Conservation (phyloP, 108 stramenopile species). For the Nitzschia palea region DNA sequence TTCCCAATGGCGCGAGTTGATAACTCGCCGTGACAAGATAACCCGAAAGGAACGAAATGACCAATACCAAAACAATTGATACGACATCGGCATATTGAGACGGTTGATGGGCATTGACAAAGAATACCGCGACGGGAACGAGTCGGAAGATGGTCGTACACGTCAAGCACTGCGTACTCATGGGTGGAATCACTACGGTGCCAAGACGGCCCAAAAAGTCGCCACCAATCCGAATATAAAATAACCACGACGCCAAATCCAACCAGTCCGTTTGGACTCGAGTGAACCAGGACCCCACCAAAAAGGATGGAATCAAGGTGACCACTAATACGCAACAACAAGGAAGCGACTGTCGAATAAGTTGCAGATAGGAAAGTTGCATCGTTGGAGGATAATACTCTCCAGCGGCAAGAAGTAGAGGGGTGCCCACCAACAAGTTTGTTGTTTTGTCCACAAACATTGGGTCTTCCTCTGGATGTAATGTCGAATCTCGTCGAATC, state of each 20-base stretch:
- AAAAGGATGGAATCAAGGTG: constrained; percentile 37
- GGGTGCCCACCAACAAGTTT: too few relatives aligned
- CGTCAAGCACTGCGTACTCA: neutral
- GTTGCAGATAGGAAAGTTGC: constrained; percentile 18
- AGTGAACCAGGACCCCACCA: constrained; percentile 50
- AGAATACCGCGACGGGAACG: constrained; percentile 32
- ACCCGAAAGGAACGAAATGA: constrained; percentile 46
- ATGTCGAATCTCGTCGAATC: constrained; percentile 37
- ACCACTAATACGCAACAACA: constrained; percentile 26
- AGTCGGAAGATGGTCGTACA: constrained; percentile 17
- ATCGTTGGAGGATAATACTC: neutral
- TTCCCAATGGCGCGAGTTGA: constrained; percentile 37
- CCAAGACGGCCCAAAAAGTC: constrained; percentile 39
- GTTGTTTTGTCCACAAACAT: too few relatives aligned
- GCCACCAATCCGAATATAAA: constrained; percentile 34
- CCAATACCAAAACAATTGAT: constrained; percentile 25
- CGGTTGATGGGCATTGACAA: constrained; percentile 30
- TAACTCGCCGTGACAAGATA: constrained; percentile 41
- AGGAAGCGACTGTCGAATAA: constrained; percentile 13
- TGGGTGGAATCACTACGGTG: constrained; percentile 24
- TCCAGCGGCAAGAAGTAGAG: too few relatives aligned
- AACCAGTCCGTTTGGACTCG: constrained; percentile 34
- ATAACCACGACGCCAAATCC: constrained; percentile 35
- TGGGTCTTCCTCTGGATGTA: neutral
- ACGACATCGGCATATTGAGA: constrained; percentile 29